Conservation (phyloP, 495 filamentous ascomycete species). For the Halenospora varia region DNA sequence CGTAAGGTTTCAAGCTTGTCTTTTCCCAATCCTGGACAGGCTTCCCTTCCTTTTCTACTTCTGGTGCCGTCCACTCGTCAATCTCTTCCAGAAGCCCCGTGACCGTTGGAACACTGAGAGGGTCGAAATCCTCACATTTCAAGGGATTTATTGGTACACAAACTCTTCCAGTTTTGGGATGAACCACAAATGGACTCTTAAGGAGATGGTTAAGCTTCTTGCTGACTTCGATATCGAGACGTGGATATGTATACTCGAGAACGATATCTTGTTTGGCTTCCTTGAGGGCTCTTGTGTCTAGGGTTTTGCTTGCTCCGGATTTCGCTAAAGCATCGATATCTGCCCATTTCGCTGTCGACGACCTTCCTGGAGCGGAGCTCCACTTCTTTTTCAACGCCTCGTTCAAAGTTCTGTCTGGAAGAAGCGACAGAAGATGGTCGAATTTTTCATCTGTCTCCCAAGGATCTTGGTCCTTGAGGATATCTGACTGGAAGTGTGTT, state of each 20-base stretch:
- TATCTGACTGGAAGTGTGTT: constrained; percentile 70
- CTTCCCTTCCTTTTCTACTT: constrained; percentile 34
- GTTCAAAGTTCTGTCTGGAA: constrained; percentile 72
- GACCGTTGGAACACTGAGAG: constrained; percentile 81
- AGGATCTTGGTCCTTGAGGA: constrained; percentile 81
- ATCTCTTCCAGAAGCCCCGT: constrained; percentile 75
- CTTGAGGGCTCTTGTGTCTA: constrained; percentile 62
- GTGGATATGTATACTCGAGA: constrained; percentile 96
- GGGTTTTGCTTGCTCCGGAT: constrained; percentile 57
- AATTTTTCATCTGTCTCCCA: constrained; percentile 64
- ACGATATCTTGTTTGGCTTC: constrained; percentile 93
- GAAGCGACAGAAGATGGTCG: constrained; percentile 68
- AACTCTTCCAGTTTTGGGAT: constrained; percentile 88
- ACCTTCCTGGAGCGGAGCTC: constrained; percentile 73
- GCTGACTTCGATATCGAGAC: constrained; percentile 91
- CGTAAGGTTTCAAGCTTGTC: constrained; percentile 88
- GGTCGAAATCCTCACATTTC: constrained; percentile 75
- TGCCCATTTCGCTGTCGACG: constrained; percentile 78
- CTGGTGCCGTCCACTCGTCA: constrained; percentile 59
- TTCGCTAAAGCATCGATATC: constrained; percentile 87
- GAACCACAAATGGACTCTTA: constrained; percentile 93
- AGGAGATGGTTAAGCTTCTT: constrained; percentile 98
- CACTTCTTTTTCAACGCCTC: constrained; percentile 83
- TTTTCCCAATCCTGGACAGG: constrained; percentile 85
- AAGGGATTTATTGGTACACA: constrained; percentile 88